Conservation (phyloP, 257 asterid species). For the Nicotiana obtusifolia region DNA sequence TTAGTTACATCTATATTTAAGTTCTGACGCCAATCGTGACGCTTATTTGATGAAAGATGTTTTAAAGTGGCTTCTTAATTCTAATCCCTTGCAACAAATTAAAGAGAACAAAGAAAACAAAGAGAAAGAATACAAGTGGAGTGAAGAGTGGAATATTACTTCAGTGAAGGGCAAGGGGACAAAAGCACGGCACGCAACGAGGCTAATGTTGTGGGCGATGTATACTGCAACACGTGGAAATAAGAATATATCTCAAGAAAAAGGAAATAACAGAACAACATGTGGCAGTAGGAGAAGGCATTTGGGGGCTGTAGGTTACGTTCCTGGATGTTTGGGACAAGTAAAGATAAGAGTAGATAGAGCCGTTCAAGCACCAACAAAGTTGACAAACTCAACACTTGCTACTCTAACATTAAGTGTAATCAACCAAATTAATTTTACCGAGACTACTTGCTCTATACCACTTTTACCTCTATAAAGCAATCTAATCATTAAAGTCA, state of each 20-base stretch:
- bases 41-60: not conserved
- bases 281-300: constrained; percentile 13
- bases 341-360: not conserved
- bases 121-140: not conserved
- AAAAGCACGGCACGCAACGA: constrained; percentile 15
- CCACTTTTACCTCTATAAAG: not conserved
- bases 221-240: constrained; percentile 14
- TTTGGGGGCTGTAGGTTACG: not conserved
- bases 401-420: not conserved
- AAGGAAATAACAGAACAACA: not conserved
- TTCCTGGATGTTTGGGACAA: constrained; percentile 21
- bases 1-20: too few relatives aligned
- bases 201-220: not conserved
- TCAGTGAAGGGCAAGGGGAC: not conserved
- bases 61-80: not conserved
- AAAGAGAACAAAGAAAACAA: not conserved
- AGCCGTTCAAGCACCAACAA: constrained; percentile 3
- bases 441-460: not conserved
- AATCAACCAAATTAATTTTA: not conserved
- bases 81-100: not conserved
- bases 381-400: not conserved
- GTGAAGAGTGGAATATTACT: not conserved
- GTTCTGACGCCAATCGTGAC: not conserved
- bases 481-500: too few relatives aligned
- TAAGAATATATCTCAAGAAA: too few relatives aligned